Percentiles rank a stretch among this genome's conserved stretches.
phyloP scores from a whole-genome alignment of 495 filamentous ascomycete species.

The Physcia stellaris region DNA sequence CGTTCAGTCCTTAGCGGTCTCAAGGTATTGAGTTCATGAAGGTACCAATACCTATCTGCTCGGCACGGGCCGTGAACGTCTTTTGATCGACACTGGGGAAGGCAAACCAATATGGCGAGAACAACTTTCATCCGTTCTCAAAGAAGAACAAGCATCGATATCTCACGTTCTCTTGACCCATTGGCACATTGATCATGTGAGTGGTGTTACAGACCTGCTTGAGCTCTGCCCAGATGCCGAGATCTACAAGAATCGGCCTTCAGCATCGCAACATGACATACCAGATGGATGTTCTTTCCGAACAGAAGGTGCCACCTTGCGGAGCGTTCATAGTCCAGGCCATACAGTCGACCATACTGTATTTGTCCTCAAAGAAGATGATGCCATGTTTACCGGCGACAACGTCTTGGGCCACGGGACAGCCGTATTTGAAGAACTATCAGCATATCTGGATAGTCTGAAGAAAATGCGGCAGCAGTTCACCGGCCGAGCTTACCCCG shows the following conservation, averaged over 20 bases:
- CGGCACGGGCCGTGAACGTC: conserved; percentile 49
- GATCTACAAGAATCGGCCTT: conserved; percentile 37
- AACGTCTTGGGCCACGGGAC: conserved; percentile 93
- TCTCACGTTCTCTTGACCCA: conserved; percentile 64
- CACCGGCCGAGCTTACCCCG: conserved; percentile 67
- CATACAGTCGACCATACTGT: conserved; percentile 81
- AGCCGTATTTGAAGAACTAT: conserved; percentile 77
- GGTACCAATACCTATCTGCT: conserved; percentile 83
- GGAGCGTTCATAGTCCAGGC: conserved; percentile 65
- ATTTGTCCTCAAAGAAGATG: conserved; percentile 56
- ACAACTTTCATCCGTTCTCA: conserved; percentile 46
- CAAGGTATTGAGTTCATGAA: conserved; percentile 9
- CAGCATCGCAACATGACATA: conserved; percentile 32
- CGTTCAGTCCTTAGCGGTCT: background rate
- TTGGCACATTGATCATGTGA: conserved; percentile 78
- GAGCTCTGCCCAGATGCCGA: conserved; percentile 41
- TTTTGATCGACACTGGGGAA: conserved; percentile 73
- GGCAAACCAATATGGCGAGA: conserved; percentile 47
- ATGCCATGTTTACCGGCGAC: conserved; percentile 86
- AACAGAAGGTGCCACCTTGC: conserved; percentile 64
- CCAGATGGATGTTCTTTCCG: conserved; percentile 57
- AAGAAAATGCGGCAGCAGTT: conserved; percentile 54
- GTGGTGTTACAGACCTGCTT: conserved; percentile 56
- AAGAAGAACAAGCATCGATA: conserved; percentile 51
- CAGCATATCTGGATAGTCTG: conserved; percentile 57